Percentiles rank a stretch among this genome's conserved stretches.
phyloP scores from a whole-genome alignment of 2,329 filamentous ascomycete genomes.

The Exophiala oligosperma region DNA sequence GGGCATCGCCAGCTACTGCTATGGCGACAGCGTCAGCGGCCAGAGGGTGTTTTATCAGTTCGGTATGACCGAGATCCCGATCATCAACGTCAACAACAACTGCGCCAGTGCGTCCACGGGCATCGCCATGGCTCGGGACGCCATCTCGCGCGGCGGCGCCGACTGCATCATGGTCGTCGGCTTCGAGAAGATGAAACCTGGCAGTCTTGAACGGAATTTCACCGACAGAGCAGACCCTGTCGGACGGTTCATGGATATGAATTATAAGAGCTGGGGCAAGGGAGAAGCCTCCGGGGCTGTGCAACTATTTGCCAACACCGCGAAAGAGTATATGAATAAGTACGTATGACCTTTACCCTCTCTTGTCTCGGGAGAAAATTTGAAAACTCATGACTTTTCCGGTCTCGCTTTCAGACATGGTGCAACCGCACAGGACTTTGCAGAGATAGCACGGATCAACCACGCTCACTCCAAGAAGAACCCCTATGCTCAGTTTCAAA shows the following conservation, averaged over 20 bases:
- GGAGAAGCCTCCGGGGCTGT: conserved; percentile 82
- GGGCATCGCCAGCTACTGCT: conserved; percentile 94
- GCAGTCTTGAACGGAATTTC: conserved; percentile 78
- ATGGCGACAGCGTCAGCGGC: conserved; percentile 90
- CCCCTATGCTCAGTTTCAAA: conserved; percentile 96
- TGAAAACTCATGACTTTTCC: too few species aligned
- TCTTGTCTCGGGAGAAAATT: too few species aligned
- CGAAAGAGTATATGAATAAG: conserved; percentile 92
- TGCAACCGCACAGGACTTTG: conserved; percentile 81
- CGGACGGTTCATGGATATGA: conserved; percentile 71
- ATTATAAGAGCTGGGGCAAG: conserved; percentile 76
- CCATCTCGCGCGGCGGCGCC: conserved; percentile 76
- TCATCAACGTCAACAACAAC: conserved; percentile 99
- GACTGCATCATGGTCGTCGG: conserved; percentile 90
- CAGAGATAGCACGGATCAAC: conserved; percentile 90
- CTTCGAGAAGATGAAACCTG: conserved; percentile 97
- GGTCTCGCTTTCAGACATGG: conserved; percentile 34
- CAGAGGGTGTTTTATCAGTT: conserved; percentile 99
- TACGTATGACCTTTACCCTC: conserved; percentile 50
- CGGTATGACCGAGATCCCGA: conserved; percentile 92
- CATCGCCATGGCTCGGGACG: conserved; percentile 75
- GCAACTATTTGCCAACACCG: conserved; percentile 94
- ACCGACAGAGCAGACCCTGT: conserved; percentile 81
- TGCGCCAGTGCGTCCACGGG: conserved; percentile 95
- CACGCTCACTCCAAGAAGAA: conserved; percentile 88